These are phyloP conservation scores for Alternaria sp. DNA, from an alignment of 2,329 filamentous ascomycete genomes.

Conservation along the genomic window DNA sequence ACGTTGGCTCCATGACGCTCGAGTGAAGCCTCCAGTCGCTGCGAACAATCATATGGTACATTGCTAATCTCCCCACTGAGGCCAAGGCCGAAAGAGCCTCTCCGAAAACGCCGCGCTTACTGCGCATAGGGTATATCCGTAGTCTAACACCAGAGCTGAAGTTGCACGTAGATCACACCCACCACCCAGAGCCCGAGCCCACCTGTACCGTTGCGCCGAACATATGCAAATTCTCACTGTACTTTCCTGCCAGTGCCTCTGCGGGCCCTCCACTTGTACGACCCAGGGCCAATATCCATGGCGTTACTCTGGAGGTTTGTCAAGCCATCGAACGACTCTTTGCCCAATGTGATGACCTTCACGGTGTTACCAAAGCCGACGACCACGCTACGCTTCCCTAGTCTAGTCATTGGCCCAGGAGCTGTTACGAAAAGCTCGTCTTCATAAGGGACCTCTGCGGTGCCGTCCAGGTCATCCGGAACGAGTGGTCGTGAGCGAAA, in stretches of 20 bases:
- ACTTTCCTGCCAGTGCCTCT: conserved; percentile 19
- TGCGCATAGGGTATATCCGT: conserved; percentile 15
- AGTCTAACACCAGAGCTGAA: conserved; percentile 1
- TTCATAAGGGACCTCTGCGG: conserved; percentile 16
- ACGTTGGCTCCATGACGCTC: conserved; percentile 11
- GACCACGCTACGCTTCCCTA: conserved; percentile 70
- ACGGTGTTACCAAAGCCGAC: conserved; percentile 75
- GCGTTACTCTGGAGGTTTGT: conserved; percentile 11
- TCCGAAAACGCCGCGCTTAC: conserved; percentile 9
- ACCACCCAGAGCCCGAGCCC: background rate
- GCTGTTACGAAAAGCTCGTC: conserved; percentile 68
- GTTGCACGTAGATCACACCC: conserved; percentile 1
- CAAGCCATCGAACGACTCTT: conserved; percentile 64
- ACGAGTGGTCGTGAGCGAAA: conserved; percentile 50
- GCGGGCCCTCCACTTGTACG: conserved; percentile 17
- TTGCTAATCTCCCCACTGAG: background rate
- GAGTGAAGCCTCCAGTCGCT: background rate
- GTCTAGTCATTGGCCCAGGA: conserved; percentile 67
- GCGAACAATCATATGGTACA: background rate
- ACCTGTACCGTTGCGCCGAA: background rate
- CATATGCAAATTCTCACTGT: conserved; percentile 9
- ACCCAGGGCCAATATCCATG: conserved; percentile 16
- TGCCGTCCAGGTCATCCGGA: conserved; percentile 22
- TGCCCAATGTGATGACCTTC: conserved; percentile 72
- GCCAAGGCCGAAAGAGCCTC: background rate